Percentiles rank a stretch among this genome's conserved stretches.
phyloP scores from a whole-genome alignment of 2,329 filamentous ascomycete species.

The Dactylonectria estremocensis region DNA sequence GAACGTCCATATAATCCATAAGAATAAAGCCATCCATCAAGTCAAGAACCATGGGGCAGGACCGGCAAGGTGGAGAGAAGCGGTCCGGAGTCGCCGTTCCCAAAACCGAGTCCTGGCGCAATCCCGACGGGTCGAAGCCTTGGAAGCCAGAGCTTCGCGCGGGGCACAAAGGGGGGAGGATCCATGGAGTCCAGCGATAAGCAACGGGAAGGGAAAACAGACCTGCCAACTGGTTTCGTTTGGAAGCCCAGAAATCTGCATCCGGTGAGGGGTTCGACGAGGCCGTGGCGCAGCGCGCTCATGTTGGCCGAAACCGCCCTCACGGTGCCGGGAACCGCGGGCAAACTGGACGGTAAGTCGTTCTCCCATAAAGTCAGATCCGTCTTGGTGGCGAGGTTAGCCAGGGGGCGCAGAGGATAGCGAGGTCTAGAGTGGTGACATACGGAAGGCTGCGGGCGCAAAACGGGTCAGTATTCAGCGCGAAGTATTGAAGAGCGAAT shows the following conservation, averaged over 20 bases:
- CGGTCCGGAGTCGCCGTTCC: slow-evolving; percentile 49
- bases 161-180: slow-evolving; percentile 48
- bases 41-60: slow-evolving; percentile 52
- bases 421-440: slow-evolving; percentile 54
- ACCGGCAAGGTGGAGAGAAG: slow-evolving; percentile 44
- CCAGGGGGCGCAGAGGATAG: slow-evolving; percentile 32
- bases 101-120: slow-evolving; percentile 47
- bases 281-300: slow-evolving; percentile 80
- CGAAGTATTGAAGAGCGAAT: background rate
- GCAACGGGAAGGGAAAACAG: slow-evolving; percentile 79
- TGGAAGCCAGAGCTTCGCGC: slow-evolving; percentile 51
- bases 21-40: slow-evolving; percentile 57
- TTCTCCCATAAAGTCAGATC: slow-evolving; percentile 97
- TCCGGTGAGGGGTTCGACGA: slow-evolving; percentile 93
- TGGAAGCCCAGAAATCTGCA: slow-evolving; percentile 97
- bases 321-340: slow-evolving; percentile 80
- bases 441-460: slow-evolving; percentile 71
- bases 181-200: slow-evolving; percentile 64
- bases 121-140: slow-evolving; percentile 48
- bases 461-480: slow-evolving; percentile 39
- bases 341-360: slow-evolving; percentile 98
- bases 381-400: slow-evolving; percentile 73
- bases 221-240: slow-evolving; percentile 99
- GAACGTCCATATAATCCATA: slow-evolving; percentile 54
- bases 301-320: slow-evolving; percentile 65